phyloP scores from a whole-genome alignment of 208 protist species.

The Acanthamoeba healyi region DNA sequence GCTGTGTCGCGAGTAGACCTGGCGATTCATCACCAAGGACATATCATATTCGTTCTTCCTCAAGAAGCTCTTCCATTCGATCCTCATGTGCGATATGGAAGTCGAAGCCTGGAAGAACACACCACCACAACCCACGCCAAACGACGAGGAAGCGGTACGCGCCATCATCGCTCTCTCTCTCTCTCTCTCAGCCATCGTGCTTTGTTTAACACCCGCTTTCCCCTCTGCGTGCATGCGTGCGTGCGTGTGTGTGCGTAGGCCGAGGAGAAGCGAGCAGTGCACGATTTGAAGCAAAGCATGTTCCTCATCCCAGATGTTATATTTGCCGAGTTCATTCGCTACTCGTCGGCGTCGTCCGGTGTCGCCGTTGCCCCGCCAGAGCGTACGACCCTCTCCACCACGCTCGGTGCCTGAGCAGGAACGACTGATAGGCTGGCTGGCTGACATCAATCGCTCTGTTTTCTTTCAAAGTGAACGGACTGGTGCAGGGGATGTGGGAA shows the following conservation, averaged over 20 bases:
- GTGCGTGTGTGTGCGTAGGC: neutral
- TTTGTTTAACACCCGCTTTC: neutral
- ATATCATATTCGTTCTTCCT: constrained; percentile 40
- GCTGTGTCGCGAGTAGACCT: neutral
- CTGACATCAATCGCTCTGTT: too few species aligned
- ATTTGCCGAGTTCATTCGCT: constrained; percentile 22
- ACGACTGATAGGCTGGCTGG: too few species aligned
- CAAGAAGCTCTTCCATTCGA: constrained; percentile 33
- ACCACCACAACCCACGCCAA: neutral
- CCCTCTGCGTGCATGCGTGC: neutral
- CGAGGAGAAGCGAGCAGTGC: neutral
- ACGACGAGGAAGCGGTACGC: neutral
- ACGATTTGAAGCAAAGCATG: neutral
- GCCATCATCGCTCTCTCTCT: too few species aligned
- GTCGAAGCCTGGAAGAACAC: constrained; percentile 26
- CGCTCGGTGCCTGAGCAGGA: too few species aligned
- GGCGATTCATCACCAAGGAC: neutral
- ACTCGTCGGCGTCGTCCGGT: neutral
- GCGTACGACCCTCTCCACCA: neutral
- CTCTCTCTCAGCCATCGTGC: too few species aligned
- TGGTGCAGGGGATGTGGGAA: constrained; percentile 16
- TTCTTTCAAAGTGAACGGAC: neutral
- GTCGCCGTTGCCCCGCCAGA: neutral
- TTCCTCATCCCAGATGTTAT: constrained; percentile 39
- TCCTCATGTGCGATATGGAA: constrained; percentile 14